Evolutionary conservation across 139 green algal species (phyloP), one percentile per base, ranked within the genome.

Genomic region (Deuterostichococcus epilithicus): DNA sequence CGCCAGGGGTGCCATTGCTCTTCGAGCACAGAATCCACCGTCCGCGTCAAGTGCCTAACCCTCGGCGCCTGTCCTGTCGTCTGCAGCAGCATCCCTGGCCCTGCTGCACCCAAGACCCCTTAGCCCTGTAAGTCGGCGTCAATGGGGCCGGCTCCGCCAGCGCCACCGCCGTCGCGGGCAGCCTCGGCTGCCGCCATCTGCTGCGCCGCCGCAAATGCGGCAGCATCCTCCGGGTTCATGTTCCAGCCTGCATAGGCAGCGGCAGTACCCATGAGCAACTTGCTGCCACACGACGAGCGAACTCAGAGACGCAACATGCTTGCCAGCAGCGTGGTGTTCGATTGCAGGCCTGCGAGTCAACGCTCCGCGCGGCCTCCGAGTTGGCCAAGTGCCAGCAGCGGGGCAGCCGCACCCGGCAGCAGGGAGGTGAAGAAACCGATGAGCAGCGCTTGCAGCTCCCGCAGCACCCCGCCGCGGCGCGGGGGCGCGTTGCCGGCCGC

Each of bases 371-470:
- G 67, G 10, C n/a, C n/a, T 32, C 10, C 66, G 13, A 13, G 8
- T 13, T 72, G 35, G 66, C 8, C 35, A 8, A 72, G 66, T 38
- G 66, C 66, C 35, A 8, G 8, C 66, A 72, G 66, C 20, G 2
- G 2, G 18, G 39, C 38, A 45, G 32, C 35, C 32, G 23, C 26
- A 76, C 70, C 84, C 47, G 92, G 92, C 72, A 97, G 77, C 47
- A 97, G 78, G 0, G 92, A 97, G 8, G 91, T 92, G 52, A 96
- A 77, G 65, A 97, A 94, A 44, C 88, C 90, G 2, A 94, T 75
- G 10, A 95, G 8, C 34, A 97, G 70, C 35, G 90, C 81, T 65
- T 91, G 80, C 0, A 94, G 65, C 81, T 97, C 90, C 3, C 76
- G 68, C 69, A 95, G 30, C 1, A 92, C n/a, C 45, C 83, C 86